Conservation (phyloP, 257 asterid genomes). For the Solanum gandarillasii region DNA sequence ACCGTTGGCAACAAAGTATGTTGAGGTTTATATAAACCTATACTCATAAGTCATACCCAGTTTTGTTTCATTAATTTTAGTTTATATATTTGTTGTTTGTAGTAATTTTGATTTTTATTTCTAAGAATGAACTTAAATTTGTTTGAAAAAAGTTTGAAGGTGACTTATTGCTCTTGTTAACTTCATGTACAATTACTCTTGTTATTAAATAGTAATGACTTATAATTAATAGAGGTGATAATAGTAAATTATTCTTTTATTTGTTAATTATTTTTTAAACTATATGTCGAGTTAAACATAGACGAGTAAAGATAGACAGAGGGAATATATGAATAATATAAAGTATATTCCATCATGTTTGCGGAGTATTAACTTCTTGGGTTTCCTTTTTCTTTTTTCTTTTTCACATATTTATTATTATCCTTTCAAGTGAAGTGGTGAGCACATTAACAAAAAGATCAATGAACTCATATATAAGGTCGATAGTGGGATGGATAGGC, state of each 20-base stretch:
- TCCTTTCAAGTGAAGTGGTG: background rate
- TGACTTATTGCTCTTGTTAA: no score
- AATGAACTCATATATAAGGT: background rate
- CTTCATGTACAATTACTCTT: no score
- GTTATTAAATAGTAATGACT: background rate
- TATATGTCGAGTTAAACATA: no score
- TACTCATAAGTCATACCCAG: background rate
- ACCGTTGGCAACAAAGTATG: slow-evolving; percentile 73
- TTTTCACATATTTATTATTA: no score
- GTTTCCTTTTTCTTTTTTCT: no score
- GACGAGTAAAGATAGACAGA: background rate
- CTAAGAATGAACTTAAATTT: background rate
- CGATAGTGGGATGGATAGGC: background rate
- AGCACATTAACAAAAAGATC: no score
- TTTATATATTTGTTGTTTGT: background rate
- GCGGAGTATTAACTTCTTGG: background rate
- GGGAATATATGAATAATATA: background rate
- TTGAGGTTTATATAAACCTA: slow-evolving; percentile 11
- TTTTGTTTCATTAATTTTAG: background rate
- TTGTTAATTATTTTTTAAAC: no score
- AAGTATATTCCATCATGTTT: background rate
- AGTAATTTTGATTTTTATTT: background rate
- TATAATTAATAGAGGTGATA: background rate
- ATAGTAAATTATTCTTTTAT: no score
- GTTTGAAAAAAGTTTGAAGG: background rate